Base-by-base conservation (phyloP, 2,329 filamentous ascomycete genomes). In the Paecilomyces fulvus region DNA sequence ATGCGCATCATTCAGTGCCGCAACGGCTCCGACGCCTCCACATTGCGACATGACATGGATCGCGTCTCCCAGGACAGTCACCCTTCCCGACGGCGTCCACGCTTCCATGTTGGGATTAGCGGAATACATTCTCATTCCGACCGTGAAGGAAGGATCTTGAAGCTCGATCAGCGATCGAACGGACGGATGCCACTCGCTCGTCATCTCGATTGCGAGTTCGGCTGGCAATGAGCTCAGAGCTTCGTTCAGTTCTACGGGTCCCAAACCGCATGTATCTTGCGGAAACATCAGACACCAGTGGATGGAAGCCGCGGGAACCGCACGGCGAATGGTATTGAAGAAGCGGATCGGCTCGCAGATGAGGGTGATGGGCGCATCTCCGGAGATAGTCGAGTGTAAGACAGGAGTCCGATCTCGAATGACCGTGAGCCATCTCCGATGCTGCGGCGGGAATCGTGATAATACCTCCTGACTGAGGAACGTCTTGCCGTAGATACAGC, bases 1-100 rank as follows among this genome's bases (percentile, higher is more conserved):
- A 17, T 69, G 71, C 6, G 73, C 71, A 51, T 77, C 74, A 53
- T 68, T 63, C 2, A 77, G 64, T 20, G 74, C 74, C 0, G 73
- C 75, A 31, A 74, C 75, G 1, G 74, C 74, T n/a, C 74, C 74
- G 23, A 73, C 70, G 0, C 73, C 74, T 33, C 74, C 73, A 14
- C 70, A 71, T 1, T 73, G 74, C 2, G 72, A 73, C 73, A 76
- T 76, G 0, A 70, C 64, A 59, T 76, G 74, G 0, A 70, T 71
- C 1, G 74, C 72, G 53, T 76, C 74, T 14, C 74, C 74, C 37
- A 77, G 66, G 2, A 76, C 57, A 1, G 73, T 75, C 2, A 76
- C 69, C 11, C 59, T 59, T 3, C 61, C 37, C 21, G 59, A 63
- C 8, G 69, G 59, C 43, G 63, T 50, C 70, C 71, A 73, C 3